Base-by-base conservation (phyloP, 306 rosid species). In the Ziziphus jujuba region DNA sequence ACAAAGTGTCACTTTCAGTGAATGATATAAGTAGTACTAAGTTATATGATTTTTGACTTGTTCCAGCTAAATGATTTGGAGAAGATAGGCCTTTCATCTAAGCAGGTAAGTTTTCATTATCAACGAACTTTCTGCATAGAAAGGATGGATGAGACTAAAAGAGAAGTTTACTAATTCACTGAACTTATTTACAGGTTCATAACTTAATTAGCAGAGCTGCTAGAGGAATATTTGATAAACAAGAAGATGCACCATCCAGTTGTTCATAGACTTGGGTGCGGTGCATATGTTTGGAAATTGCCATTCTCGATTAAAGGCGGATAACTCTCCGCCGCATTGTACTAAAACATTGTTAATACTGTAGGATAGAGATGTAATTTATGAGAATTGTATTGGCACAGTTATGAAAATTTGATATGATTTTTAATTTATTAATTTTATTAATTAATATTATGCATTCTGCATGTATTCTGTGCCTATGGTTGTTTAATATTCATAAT, bases 31-130 rank as follows among this genome's bases (percentile, higher is more conserved):
- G n/a, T n/a, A n/a, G n/a, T n/a, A 23, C 60, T 64, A 65, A 72
- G 34, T 31, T 24, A 13, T 21, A 31, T 20, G 0, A 10, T 49
- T 34, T 52, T 65, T 75, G 78, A 7, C 22, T 59, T 63, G 67
- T 75, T 84, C 66, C 82, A 92, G 98, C 83, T 92, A 63, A 68
- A 56, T 59, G 97, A 92, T 72, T 71, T 92, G 93, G 91, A 87
- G 90, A 92, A 90, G 74, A 82, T 90, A 58, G 98, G 98, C 35
- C 93, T 92, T 80, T 90, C 98, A 43, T 67, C 76, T 62, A 92
- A 92, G 84, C 98, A 89, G 97, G 98, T 92, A 71, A 75, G 23
- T 33, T 20, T 28, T 25, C 65, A 28, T 16, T 7, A 22, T 12
- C n/a, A n/a, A n/a, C n/a, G 33, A 28, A 4, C 11, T 49, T 49